Percentiles rank a stretch among this genome's conserved stretches.
These are phyloP conservation scores for Sedum album DNA, from an alignment of 164 flowering plant species.

Conservation along the genomic window DNA sequence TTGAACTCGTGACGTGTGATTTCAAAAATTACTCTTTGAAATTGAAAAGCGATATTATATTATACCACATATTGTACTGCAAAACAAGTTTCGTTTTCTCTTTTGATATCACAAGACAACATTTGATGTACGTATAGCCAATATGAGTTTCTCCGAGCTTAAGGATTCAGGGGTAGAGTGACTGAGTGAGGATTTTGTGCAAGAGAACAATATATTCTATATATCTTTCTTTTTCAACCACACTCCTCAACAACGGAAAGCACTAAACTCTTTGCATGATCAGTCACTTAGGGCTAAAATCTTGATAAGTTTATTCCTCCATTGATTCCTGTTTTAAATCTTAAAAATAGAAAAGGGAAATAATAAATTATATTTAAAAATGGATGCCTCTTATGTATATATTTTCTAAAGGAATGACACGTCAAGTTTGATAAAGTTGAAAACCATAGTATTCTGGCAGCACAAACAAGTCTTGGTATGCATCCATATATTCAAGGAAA, in stretches of 20 bases:
- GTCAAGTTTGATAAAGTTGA: background rate
- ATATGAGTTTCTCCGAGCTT: background rate
- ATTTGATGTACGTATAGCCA: background rate
- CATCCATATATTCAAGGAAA: background rate
- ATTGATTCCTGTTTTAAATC: background rate
- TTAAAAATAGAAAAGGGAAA: background rate
- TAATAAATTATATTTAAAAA: background rate
- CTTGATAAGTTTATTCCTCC: background rate
- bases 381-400: too few species aligned
- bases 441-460: background rate
- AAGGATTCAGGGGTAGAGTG: background rate
- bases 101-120: too few species aligned
- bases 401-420: background rate
- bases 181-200: constrained; percentile 3
- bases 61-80: too few species aligned
- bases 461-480: background rate
- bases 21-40: too few species aligned
- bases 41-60: too few species aligned
- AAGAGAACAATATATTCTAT: constrained; percentile 1
- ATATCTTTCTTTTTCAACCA: background rate
- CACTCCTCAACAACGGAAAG: background rate
- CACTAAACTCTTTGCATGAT: background rate
- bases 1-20: too few species aligned
- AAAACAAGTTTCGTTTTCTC: too few species aligned
- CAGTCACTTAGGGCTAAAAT: background rate